Percentiles rank a stretch among this genome's conserved stretches.
Evolutionary conservation across 2,329 filamentous ascomycete genomes (phyloP).

Genomic region (Fusarium annulatum): DNA sequence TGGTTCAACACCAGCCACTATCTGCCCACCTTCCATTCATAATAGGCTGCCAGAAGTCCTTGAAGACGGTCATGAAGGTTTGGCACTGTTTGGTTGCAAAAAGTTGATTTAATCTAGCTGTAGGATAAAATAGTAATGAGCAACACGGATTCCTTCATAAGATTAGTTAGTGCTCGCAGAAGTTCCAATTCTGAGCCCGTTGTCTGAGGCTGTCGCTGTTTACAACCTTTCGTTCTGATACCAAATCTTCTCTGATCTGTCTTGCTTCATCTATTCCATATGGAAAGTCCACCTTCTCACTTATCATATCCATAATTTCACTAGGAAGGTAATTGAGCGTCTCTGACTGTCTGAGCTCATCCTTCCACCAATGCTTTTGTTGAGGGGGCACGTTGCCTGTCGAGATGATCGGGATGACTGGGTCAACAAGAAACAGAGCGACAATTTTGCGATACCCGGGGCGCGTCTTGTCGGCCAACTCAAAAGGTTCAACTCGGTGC

Average conservation of each 20-base stretch:
- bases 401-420: conserved; percentile 56
- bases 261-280: conserved; percentile 16
- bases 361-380: conserved; percentile 52
- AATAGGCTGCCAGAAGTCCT: neutral
- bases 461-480: conserved; percentile 61
- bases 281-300: neutral
- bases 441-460: conserved; percentile 69
- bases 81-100: no score
- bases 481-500: conserved; percentile 63
- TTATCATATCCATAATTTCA: neutral
- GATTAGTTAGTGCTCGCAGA: neutral
- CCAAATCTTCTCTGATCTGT: conserved; percentile 13
- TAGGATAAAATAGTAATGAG: no score
- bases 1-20: neutral
- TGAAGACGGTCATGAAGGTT: neutral
- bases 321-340: neutral
- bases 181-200: conserved; percentile 1
- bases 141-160: neutral
- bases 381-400: conserved; percentile 58
- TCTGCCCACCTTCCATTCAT: no score
- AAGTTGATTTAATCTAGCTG: neutral
- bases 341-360: neutral
- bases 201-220: neutral
- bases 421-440: conserved; percentile 70
- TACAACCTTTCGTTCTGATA: conserved; percentile 10